Evolutionary conservation across 345 rosid species (phyloP), one percentile per base, ranked within the genome.

Genomic region (Cardamine chenopodiifolia): DNA sequence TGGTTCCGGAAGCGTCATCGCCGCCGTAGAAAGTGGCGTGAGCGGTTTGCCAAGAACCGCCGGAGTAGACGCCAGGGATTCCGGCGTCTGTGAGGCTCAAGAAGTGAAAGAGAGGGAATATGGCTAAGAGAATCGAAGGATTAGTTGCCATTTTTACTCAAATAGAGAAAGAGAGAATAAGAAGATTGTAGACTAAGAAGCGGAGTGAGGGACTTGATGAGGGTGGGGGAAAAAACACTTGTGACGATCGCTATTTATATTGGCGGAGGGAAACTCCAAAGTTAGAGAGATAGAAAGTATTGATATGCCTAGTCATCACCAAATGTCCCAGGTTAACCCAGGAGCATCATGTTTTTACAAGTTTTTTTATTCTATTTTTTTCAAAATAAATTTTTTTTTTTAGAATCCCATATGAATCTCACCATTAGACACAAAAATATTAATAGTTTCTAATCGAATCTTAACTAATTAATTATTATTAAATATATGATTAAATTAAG

Each of bases 21-120:
- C 97, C 98, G 1, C 98, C 98, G 8, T 93, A 91, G 82, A 89
- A 93, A 44, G 98, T 91, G 70, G 98, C 98, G 49, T 91, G 97
- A 26, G 98, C 97, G 9, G 62, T 82, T 80, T 93, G 84, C 98
- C 98, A 93, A 4, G 72, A 35, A n/a, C 81, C 81, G 0, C 90
- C 89, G 1, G 72, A 14, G 82, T 82, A 90, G 66, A 71, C 88
- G 2, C 92, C 86, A 0, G 89, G 88, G 64, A 86, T 77, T 69
- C 83, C 87, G 0, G 92, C 92, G n/a, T 88, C 71, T 31, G 57
- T 80, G 17, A 68, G 44, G 23, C 44, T 50, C 12, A 68, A 34
- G 56, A 83, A 12, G 66, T 83, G 49, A 2, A 87, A 76, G 67
- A 77, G 67, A 64, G 68, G 29, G 61, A 71, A 3, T 7, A 57